phyloP scores from a whole-genome alignment of 805 yeast genomes.

The Yarrowia sp. region DNA sequence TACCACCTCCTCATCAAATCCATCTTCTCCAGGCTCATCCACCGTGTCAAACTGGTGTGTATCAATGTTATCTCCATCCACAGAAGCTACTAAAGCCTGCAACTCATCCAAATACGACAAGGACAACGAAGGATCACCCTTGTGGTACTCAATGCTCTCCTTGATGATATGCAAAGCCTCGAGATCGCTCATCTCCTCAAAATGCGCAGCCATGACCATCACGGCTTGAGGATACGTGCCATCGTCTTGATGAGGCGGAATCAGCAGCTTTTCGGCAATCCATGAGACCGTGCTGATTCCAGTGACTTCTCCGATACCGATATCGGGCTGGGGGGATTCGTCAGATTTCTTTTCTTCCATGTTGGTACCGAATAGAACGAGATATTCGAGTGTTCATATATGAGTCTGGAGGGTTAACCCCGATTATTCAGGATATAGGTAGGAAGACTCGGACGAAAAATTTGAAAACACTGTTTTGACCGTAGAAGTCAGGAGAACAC shows the following conservation, averaged over 20 bases:
- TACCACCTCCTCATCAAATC: neutral
- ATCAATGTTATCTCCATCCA: neutral
- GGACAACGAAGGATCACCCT: neutral
- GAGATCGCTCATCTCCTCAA: slow-evolving; percentile 39
- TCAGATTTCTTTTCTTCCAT: neutral
- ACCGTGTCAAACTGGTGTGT: neutral
- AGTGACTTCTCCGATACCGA: slow-evolving; percentile 1
- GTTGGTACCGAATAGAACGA: neutral
- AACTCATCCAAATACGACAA: neutral
- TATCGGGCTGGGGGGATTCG: neutral
- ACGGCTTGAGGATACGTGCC: slow-evolving; percentile 28
- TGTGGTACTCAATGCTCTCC: slow-evolving; percentile 1
- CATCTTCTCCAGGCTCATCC: neutral
- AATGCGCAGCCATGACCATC: slow-evolving; percentile 46
- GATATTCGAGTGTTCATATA: neutral
- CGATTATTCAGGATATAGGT: neutral
- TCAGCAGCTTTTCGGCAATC: slow-evolving; percentile 15
- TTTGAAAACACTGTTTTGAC: neutral
- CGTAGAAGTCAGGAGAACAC: neutral
- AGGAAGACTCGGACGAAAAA: neutral
- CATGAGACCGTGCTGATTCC: neutral
- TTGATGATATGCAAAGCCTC: slow-evolving; percentile 38
- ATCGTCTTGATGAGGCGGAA: slow-evolving; percentile 1
- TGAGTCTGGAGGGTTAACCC: too few species aligned
- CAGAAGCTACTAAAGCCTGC: neutral